phyloP scores from a whole-genome alignment of 83 land plant genomes.

The Picea engelmannii region DNA sequence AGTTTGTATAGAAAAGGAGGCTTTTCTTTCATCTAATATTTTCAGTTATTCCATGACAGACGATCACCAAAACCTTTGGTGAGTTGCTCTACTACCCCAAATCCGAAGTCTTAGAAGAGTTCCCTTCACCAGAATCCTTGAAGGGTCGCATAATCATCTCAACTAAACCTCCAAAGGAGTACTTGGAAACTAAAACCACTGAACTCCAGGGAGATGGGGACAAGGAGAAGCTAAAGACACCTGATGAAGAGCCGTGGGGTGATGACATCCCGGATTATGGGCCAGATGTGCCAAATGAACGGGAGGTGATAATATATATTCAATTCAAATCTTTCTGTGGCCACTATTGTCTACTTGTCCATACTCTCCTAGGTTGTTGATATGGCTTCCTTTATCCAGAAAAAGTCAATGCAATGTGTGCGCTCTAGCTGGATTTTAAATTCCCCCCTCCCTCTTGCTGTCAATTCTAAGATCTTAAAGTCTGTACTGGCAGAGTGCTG shows the following conservation, averaged over 20 bases:
- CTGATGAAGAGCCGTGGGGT: conserved; percentile 25
- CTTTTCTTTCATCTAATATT: not conserved
- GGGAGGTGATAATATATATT: conserved; percentile 9
- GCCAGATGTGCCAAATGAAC: not conserved
- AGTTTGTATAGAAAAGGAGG: not conserved
- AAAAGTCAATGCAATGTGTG: not conserved
- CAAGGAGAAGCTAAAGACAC: conserved; percentile 10
- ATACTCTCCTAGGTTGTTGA: not conserved
- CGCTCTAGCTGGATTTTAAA: not conserved
- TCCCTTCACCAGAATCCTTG: conserved; percentile 87
- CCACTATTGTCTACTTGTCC: not conserved
- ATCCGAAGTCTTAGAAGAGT: conserved; percentile 49
- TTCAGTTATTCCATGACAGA: conserved; percentile 35
- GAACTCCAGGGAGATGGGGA: conserved; percentile 25
- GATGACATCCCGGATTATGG: conserved; percentile 25
- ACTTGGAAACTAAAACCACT: conserved; percentile 1
- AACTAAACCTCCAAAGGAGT: conserved; percentile 91
- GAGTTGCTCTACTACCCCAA: conserved; percentile 66
- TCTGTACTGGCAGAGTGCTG: not conserved
- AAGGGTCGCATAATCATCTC: conserved; percentile 66
- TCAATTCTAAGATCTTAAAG: not conserved
- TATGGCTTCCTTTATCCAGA: not conserved
- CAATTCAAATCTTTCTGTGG: not conserved
- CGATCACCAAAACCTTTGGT: conserved; percentile 68
- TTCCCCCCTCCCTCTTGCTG: no score